Evolutionary conservation across 441 rosid species (phyloP).

Genomic region (Gossypium davidsonii): DNA sequence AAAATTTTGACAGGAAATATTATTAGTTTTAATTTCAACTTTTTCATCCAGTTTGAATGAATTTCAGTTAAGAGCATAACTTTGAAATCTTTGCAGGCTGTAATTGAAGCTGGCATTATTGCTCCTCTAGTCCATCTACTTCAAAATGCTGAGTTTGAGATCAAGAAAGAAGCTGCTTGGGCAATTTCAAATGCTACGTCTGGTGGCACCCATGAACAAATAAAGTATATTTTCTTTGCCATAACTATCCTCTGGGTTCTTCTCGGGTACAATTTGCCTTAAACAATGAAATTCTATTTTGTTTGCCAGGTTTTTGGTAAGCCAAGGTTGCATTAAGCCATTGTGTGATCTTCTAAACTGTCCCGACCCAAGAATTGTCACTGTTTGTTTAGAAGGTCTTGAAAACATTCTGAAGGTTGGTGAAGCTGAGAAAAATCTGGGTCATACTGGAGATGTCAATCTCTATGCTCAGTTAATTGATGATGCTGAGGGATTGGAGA

Average conservation of each 20-base stretch:
- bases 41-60: not conserved
- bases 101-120: conserved; percentile 38
- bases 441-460: conserved; percentile 31
- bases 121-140: conserved; percentile 35
- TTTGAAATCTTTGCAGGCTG: conserved; percentile 31
- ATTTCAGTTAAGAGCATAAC: not conserved
- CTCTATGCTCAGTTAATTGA: conserved; percentile 39
- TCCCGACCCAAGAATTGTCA: conserved; percentile 48
- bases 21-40: not conserved
- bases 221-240: conserved; percentile 34
- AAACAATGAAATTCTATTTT: not conserved
- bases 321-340: conserved; percentile 48
- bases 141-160: conserved; percentile 42
- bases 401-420: conserved; percentile 57
- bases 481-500: conserved; percentile 49
- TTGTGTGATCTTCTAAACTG: conserved; percentile 49
- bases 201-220: conserved; percentile 48
- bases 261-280: not conserved
- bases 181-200: conserved; percentile 54
- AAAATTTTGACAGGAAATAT: not conserved
- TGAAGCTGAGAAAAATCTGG: conserved; percentile 36
- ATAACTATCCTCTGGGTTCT: not conserved
- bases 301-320: conserved; percentile 38
- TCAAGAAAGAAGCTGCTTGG: conserved; percentile 64
- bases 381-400: conserved; percentile 43